phyloP scores from a whole-genome alignment of 2,329 filamentous ascomycete species.

The Apiospora phragmitis region DNA sequence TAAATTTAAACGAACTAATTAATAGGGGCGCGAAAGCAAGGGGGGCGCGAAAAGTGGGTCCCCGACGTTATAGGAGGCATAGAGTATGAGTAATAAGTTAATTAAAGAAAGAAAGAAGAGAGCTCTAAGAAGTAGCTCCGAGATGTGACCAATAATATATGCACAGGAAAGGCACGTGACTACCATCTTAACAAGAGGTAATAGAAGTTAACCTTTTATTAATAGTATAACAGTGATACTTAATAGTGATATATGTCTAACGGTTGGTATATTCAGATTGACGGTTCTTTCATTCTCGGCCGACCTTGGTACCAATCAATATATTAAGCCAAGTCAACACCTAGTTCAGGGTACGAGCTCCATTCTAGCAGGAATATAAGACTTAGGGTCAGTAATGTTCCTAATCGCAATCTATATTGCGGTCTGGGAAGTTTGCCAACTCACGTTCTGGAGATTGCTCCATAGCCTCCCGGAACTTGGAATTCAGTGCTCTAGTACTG shows the following conservation, averaged over 20 bases:
- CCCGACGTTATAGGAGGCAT: too few relatives aligned
- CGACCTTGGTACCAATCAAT: not conserved
- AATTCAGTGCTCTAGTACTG: not conserved
- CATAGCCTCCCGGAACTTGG: constrained; percentile 1
- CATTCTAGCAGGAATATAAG: not conserved
- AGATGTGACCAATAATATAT: too few relatives aligned
- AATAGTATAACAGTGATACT: not conserved
- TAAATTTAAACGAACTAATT: too few relatives aligned
- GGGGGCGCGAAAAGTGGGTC: too few relatives aligned
- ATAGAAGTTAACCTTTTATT: too few relatives aligned
- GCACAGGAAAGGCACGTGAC: too few relatives aligned
- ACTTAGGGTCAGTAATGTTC: not conserved
- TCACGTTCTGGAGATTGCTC: constrained; percentile 8
- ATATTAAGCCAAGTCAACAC: not conserved
- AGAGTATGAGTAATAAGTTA: too few relatives aligned
- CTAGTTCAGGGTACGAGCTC: constrained; percentile 8
- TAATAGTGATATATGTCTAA: not conserved
- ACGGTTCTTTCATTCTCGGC: not conserved
- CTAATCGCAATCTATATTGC: not conserved
- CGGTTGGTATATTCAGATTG: not conserved
- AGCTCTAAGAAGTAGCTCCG: too few relatives aligned
- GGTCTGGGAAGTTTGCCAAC: not conserved
- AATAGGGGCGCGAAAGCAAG: too few relatives aligned
- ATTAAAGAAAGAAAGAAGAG: too few relatives aligned
- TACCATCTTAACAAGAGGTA: too few relatives aligned